phyloP scores from a whole-genome alignment of 208 protist genomes.

The Wallacemonas collosoma region DNA sequence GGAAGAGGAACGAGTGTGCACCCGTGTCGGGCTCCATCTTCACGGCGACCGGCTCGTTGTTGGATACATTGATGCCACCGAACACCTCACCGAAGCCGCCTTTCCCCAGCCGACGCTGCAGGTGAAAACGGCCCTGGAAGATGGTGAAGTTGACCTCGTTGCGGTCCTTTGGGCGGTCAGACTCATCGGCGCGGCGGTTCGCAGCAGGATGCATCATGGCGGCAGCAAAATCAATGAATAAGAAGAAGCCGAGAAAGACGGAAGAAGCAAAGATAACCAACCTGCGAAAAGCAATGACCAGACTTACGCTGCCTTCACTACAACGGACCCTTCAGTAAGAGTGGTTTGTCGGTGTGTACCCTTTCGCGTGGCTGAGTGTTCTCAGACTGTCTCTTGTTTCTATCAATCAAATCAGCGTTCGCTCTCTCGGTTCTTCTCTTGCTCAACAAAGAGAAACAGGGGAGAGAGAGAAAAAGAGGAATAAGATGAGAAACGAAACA shows the following conservation, averaged over 20 bases:
- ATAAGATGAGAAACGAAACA: not conserved
- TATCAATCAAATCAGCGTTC: too few species aligned
- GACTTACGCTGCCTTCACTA: too few species aligned
- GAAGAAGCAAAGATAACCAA: too few species aligned
- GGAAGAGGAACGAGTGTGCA: conserved; percentile 95
- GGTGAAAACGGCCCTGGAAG: conserved; percentile 53
- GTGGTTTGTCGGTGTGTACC: too few species aligned
- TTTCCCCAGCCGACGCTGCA: conserved; percentile 87
- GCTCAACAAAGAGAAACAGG: not conserved
- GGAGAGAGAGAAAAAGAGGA: conserved; percentile 1
- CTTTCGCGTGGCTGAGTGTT: too few species aligned
- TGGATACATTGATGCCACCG: conserved; percentile 52
- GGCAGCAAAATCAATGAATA: not conserved
- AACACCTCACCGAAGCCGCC: conserved; percentile 99
- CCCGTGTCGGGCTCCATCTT: conserved; percentile 53
- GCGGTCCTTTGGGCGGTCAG: not conserved
- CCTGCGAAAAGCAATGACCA: too few species aligned
- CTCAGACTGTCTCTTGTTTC: too few species aligned
- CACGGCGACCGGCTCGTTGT: conserved; percentile 36
- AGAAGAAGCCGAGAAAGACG: conserved; percentile 7
- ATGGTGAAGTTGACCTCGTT: conserved; percentile 23
- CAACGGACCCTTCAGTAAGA: too few species aligned
- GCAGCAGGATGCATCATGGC: not conserved
- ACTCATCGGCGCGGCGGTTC: not conserved
- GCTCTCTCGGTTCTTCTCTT: too few species aligned